These are phyloP conservation scores for Ustilago hordei DNA, from an alignment of 1,284 basidiomycete species.

Conservation along the genomic window DNA sequence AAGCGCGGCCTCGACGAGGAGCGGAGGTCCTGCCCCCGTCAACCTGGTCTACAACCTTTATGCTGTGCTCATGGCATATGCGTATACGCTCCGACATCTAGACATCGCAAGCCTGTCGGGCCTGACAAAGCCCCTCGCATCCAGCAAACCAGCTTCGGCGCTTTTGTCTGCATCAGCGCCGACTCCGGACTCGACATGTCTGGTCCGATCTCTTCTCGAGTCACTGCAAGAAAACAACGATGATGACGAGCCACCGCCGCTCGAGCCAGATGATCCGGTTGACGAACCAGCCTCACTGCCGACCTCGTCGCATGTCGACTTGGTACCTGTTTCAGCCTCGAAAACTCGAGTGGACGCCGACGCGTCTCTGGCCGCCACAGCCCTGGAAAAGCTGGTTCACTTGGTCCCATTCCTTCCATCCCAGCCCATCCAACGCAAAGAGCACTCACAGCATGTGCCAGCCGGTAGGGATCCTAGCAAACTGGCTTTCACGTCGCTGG, in stretches of 20 bases:
- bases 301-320: not conserved
- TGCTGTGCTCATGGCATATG: conserved; percentile 50
- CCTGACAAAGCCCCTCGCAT: not conserved
- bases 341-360: not conserved
- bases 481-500: conserved; percentile 14
- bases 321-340: too few species aligned
- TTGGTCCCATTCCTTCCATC: conserved; percentile 34
- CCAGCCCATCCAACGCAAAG: not conserved
- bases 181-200: not conserved
- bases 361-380: not conserved
- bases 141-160: not conserved
- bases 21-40: not conserved
- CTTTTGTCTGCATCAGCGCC: not conserved
- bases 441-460: not conserved
- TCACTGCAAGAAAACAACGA: conserved; percentile 5
- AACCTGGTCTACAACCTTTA: conserved; percentile 49
- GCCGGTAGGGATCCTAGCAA: conserved; percentile 6
- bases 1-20: not conserved
- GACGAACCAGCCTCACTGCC: not conserved
- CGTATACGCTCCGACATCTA: conserved; percentile 49
- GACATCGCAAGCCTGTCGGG: conserved; percentile 41
- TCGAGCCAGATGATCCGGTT: conserved; percentile 37
- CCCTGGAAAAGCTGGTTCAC: conserved; percentile 15
- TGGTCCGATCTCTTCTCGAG: too few species aligned
- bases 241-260: conserved; percentile 50